Conservation (phyloP, 208 protist genomes). For the Sergeia podlipaevii region DNA sequence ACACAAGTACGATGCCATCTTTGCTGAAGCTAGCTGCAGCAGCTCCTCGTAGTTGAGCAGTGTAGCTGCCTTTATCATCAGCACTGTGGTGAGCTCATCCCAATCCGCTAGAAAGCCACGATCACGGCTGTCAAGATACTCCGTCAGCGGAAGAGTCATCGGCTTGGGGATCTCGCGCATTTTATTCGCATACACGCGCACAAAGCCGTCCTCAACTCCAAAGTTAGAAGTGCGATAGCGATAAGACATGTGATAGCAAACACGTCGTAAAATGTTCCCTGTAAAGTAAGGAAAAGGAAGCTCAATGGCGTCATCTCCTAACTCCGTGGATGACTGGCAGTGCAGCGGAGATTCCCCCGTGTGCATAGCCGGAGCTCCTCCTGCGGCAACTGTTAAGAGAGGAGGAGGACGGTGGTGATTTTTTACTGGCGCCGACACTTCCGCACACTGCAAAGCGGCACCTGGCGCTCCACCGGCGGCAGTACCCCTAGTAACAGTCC, state of each 20-base stretch:
- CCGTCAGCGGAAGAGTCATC: slow-evolving; percentile 63
- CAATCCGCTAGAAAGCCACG: slow-evolving; percentile 60
- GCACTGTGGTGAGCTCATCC: slow-evolving; percentile 67
- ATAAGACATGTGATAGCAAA: slow-evolving; percentile 82
- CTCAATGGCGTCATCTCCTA: slow-evolving; percentile 46
- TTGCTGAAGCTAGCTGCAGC: slow-evolving; percentile 80
- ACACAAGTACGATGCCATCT: slow-evolving; percentile 72
- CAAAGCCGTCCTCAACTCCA: slow-evolving; percentile 24
- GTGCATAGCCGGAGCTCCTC: no score
- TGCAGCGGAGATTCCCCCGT: no score
- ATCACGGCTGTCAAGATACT: slow-evolving; percentile 74
- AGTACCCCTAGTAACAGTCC: no score
- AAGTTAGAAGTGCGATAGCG: slow-evolving; percentile 43
- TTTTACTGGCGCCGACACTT: no score
- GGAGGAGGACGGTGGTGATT: no score
- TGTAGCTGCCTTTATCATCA: slow-evolving; percentile 85
- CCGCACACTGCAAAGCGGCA: no score
- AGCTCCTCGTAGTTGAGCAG: slow-evolving; percentile 86
- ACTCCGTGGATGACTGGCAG: no score
- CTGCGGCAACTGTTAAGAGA: no score
- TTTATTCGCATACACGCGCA: slow-evolving; percentile 36
- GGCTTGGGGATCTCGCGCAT: slow-evolving; percentile 64
- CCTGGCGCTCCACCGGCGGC: no score
- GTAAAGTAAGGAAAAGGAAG: slow-evolving; percentile 73
- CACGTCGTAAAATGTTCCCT: slow-evolving; percentile 47